Evolutionary conservation across 106 monocot species (phyloP).

Genomic region (Apostasia ramifera): DNA sequence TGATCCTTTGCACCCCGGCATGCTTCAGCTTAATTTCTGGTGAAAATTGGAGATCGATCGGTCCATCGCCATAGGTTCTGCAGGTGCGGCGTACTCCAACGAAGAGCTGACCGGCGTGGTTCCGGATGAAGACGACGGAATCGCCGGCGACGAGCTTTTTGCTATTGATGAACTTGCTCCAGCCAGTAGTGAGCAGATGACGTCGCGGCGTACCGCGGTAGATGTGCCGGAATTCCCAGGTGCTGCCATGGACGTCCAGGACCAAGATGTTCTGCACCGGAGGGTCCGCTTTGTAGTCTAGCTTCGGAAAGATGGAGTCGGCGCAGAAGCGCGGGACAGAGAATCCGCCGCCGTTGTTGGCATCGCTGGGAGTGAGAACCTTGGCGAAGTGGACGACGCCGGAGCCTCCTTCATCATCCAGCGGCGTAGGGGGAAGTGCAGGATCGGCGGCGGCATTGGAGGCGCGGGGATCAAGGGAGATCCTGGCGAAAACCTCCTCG

Average conservation of each 20-base stretch:
- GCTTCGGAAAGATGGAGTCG: conserved; percentile 45
- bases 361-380: conserved; percentile 65
- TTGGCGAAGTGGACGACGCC: conserved; percentile 26
- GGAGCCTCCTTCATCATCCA: neutral
- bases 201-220: conserved; percentile 60
- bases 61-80: neutral
- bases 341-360: conserved; percentile 79
- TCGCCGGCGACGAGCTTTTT: conserved; percentile 68
- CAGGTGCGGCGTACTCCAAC: conserved; percentile 34
- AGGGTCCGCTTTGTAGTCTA: conserved; percentile 26
- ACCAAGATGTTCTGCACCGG: conserved; percentile 40
- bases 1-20: conserved; percentile 2
- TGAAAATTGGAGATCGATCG: neutral
- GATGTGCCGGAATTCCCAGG: conserved; percentile 62
- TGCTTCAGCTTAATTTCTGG: neutral
- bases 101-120: conserved; percentile 17
- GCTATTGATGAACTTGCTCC: conserved; percentile 57
- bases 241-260: conserved; percentile 39
- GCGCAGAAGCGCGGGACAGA: conserved; percentile 71
- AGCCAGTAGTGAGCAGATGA: conserved; percentile 71
- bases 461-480: conserved; percentile 18
- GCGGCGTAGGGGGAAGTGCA: neutral
- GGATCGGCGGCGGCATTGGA: neutral
- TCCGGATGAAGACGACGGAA: conserved; percentile 45
- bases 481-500: conserved; percentile 27